A percentile compares a stretch with the other conserved stretches of the same genome.
Conservation (phyloP, 2,329 filamentous ascomycete species). For the Colletotrichum sp. region DNA sequence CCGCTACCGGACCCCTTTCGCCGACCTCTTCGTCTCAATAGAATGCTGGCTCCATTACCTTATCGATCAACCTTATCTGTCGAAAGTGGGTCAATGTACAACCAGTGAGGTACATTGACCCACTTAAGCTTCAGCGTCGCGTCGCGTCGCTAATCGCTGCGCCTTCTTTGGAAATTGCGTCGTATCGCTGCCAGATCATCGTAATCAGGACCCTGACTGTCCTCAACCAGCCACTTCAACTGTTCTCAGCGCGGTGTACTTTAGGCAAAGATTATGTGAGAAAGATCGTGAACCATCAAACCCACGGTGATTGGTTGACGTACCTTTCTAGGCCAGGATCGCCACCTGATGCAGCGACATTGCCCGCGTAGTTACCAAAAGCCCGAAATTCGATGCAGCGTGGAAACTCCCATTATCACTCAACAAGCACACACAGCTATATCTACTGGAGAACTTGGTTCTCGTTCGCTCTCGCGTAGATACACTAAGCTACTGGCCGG, state of each 20-base stretch:
- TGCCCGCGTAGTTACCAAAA: neutral
- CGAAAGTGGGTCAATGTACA: neutral
- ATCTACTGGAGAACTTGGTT: neutral
- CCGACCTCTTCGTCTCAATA: neutral
- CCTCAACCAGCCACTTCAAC: neutral
- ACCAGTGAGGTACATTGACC: neutral
- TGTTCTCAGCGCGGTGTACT: neutral
- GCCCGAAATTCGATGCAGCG: neutral
- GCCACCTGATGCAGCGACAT: neutral
- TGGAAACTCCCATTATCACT: neutral
- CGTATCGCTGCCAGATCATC: neutral
- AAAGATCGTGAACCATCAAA: neutral
- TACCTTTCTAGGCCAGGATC: no score
- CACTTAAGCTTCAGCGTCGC: neutral
- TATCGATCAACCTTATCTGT: neutral
- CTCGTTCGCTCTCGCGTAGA: neutral
- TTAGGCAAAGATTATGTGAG: neutral
- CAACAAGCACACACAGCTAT: neutral
- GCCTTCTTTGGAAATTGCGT: no score
- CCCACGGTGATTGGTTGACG: neutral
- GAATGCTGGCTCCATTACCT: neutral
- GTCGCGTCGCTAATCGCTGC: neutral
- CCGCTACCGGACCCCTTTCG: neutral
- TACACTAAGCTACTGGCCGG: neutral
- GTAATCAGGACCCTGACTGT: neutral